Evolutionary conservation across 768 basidiomycete genomes (phyloP).

Genomic region (Cystobasidium ongulense): DNA sequence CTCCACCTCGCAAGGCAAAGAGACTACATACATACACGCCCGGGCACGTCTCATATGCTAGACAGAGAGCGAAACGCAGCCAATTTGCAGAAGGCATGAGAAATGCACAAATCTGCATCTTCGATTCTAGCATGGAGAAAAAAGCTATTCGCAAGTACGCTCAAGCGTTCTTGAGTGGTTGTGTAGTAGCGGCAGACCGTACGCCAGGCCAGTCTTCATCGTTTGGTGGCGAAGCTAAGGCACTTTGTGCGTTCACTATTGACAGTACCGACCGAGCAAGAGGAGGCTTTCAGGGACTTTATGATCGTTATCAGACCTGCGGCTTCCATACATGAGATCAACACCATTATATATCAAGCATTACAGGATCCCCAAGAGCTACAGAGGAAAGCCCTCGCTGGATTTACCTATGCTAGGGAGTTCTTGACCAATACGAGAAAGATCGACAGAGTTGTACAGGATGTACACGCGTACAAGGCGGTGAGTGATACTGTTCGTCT

Average conservation of each 20-base stretch:
- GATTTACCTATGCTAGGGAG: constrained; percentile 19
- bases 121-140: constrained; percentile 29
- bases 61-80: neutral
- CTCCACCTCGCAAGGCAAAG: neutral
- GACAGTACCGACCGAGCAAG: constrained; percentile 27
- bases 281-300: constrained; percentile 10
- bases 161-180: constrained; percentile 24
- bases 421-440: constrained; percentile 20
- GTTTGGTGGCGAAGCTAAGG: too few species aligned
- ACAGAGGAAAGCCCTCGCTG: constrained; percentile 18
- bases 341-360: constrained; percentile 12
- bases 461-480: neutral
- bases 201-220: neutral
- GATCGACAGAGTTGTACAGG: constrained; percentile 2
- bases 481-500: neutral
- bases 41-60: constrained; percentile 2
- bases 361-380: constrained; percentile 9
- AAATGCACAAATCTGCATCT: constrained; percentile 22
- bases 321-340: constrained; percentile 23
- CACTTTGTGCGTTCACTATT: neutral
- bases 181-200: constrained; percentile 22
- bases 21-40: neutral
- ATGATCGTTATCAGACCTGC: constrained; percentile 7
- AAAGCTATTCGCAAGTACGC: constrained; percentile 29
- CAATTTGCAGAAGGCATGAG: constrained; percentile 19